A percentile compares a stretch with the other conserved stretches of the same genome.
phyloP scores from a whole-genome alignment of 2,329 filamentous ascomycete genomes.

The Penicillium concentricum region DNA sequence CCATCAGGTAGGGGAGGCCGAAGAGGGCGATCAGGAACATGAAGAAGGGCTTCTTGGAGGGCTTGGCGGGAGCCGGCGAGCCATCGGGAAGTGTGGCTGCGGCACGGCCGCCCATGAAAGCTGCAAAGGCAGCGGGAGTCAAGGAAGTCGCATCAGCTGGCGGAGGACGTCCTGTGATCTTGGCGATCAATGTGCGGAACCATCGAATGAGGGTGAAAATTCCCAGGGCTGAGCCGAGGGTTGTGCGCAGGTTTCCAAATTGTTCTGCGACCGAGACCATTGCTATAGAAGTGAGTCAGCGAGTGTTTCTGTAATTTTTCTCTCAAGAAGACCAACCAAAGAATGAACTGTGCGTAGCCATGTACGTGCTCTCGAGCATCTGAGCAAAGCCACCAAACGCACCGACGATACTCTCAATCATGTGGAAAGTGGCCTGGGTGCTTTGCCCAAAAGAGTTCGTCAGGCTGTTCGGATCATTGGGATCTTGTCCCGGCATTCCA shows the following conservation, averaged over 20 bases:
- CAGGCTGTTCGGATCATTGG: slow-evolving; percentile 87
- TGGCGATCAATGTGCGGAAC: slow-evolving; percentile 87
- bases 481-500: slow-evolving; percentile 57
- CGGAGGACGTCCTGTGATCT: slow-evolving; percentile 84
- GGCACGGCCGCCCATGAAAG: slow-evolving; percentile 70
- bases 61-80: slow-evolving; percentile 64
- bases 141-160: slow-evolving; percentile 84
- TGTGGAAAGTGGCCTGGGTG: slow-evolving; percentile 95
- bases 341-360: slow-evolving; percentile 98
- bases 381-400: slow-evolving; percentile 97
- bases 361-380: slow-evolving; percentile 99
- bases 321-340: slow-evolving; percentile 66
- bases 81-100: slow-evolving; percentile 61
- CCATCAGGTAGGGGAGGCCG: slow-evolving; percentile 93
- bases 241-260: slow-evolving; percentile 88
- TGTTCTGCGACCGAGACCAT: slow-evolving; percentile 99
- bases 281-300: slow-evolving; percentile 53
- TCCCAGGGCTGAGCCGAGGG: slow-evolving; percentile 86
- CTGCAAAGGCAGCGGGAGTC: slow-evolving; percentile 86
- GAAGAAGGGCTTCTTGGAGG: slow-evolving; percentile 91
- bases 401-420: slow-evolving; percentile 94
- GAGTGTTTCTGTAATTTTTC: slow-evolving; percentile 5
- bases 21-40: slow-evolving; percentile 95
- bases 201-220: slow-evolving; percentile 96
- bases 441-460: slow-evolving; percentile 94